Conservation (phyloP, 2,329 filamentous ascomycete genomes). For the Fusarium euwallaceae region DNA sequence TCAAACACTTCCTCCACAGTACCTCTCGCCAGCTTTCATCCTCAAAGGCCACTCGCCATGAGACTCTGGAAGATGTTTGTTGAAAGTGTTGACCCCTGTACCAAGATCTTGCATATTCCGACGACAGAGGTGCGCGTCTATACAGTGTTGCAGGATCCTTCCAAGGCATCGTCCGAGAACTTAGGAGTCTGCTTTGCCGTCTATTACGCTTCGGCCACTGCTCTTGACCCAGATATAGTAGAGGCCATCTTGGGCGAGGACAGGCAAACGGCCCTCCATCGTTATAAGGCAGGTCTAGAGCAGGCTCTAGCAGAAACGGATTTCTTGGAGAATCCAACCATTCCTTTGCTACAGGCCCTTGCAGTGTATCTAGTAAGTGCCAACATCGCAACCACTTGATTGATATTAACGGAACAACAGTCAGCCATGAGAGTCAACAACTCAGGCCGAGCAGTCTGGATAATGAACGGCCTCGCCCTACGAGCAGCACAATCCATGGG, state of each 20-base stretch:
- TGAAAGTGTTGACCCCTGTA: slow-evolving; percentile 46
- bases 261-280: slow-evolving; percentile 40
- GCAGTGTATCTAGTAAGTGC: slow-evolving; percentile 54
- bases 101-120: slow-evolving; percentile 49
- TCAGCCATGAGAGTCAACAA: slow-evolving; percentile 50
- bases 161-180: slow-evolving; percentile 40
- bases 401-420: slow-evolving; percentile 30
- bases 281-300: slow-evolving; percentile 53
- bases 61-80: slow-evolving; percentile 50
- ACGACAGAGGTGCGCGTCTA: slow-evolving; percentile 51
- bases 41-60: slow-evolving; percentile 44
- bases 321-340: slow-evolving; percentile 57
- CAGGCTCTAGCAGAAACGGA: slow-evolving; percentile 54
- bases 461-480: slow-evolving; percentile 59
- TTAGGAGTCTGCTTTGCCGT: slow-evolving; percentile 61
- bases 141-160: slow-evolving; percentile 49
- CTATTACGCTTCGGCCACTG: slow-evolving; percentile 62
- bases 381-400: neutral
- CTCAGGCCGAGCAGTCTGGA: slow-evolving; percentile 53
- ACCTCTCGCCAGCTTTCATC: slow-evolving; percentile 39
- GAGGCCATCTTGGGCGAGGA: slow-evolving; percentile 41
- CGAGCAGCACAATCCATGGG: slow-evolving; percentile 65
- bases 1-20: slow-evolving; percentile 41
- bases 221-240: slow-evolving; percentile 56
- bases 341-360: slow-evolving; percentile 52